Base-by-base conservation (phyloP, 805 yeast genomes). In the Saccharomyces jurei region DNA sequence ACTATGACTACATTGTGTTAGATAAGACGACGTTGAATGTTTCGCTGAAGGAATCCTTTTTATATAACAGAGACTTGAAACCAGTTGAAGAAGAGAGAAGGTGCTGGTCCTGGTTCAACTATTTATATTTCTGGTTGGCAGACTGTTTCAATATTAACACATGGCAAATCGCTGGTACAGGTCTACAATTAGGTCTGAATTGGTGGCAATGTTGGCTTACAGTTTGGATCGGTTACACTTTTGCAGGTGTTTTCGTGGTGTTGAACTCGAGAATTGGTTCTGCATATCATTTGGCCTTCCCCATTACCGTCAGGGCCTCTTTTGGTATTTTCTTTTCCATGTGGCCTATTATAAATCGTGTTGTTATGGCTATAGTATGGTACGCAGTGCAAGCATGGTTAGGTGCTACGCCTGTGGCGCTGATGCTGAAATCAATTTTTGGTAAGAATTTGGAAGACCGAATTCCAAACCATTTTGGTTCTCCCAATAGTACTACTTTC, bases 181-280 rank as follows among this genome's bases (percentile, higher is more conserved):
- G 96, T 63, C 84, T 86, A 54, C 75, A 77, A 52, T 81, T 83
- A 25, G 94, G 94, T 10, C 73, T 89, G 71, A 80, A 84, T 17
- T 89, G 96, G 96, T 89, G 96, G 95, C 90, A 84, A 66, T 83
- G 87, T 11, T 89, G 96, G 95, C 72, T 89, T 41, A 81, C 94
- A 1, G 94, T 89, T 27, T 88, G 96, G 94, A 58, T 89, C 17
- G 96, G 96, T 6, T 89, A 89, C 69, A 65, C 76, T 21, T 70
- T 87, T 49, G 82, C 87, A 57, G 94, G 87, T 57, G 60, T 78
- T 1, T 87, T 89, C 61, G 85, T 90, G 32, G 78, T 81, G 4
- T 65, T 82, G n/a, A 77, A 87, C 21, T 87, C 95, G 25, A 76
- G 96, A 62, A 80, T 87, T 52, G 97, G 96, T 60, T 78, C 89